Evolutionary conservation across 257 asterid genomes (phyloP).

Genomic region (Primulina huaijiensis): DNA sequence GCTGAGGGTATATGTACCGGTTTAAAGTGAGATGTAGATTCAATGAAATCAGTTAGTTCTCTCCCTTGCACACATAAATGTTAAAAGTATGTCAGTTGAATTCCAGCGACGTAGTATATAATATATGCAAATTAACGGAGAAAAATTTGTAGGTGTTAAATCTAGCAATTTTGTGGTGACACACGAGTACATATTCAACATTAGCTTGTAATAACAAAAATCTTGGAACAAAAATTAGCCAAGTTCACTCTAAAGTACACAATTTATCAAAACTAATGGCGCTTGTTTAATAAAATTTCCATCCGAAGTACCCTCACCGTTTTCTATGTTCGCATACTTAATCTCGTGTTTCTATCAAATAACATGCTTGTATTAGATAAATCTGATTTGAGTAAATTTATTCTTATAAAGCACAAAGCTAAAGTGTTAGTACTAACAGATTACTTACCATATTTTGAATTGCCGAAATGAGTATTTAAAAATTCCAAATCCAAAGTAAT

Average conservation of each 20-base stretch:
- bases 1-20: not conserved
- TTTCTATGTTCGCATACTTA: not conserved
- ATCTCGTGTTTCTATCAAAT: not conserved
- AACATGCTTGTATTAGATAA: not conserved
- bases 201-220: too few species aligned
- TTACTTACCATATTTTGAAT: slow-evolving; percentile 2
- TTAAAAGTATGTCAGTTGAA: not conserved
- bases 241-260: too few species aligned
- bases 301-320: not conserved
- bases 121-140: not conserved
- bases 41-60: too few species aligned
- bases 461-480: not conserved
- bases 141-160: too few species aligned
- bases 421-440: not conserved
- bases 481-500: not conserved
- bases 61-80: not conserved
- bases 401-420: not conserved
- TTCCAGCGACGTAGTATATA: not conserved
- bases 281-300: too few species aligned
- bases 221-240: too few species aligned
- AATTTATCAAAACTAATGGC: too few species aligned
- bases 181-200: too few species aligned
- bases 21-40: not conserved
- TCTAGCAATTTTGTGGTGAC: too few species aligned
- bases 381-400: too few species aligned